Base-by-base conservation (phyloP, 2,329 filamentous ascomycete genomes). In the Aspergillus hortae region DNA sequence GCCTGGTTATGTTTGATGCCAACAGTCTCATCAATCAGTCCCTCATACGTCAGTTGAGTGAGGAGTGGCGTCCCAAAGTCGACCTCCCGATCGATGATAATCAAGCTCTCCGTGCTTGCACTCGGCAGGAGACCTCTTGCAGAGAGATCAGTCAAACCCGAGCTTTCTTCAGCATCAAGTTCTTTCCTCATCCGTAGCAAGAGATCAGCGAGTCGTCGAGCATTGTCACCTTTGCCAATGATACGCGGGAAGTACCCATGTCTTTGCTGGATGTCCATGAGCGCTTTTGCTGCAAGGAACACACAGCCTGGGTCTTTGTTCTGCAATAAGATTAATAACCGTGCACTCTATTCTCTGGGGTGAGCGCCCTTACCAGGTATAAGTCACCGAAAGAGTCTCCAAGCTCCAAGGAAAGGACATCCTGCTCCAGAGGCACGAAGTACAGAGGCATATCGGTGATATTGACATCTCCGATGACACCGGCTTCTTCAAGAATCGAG, bases 21-120 rank as follows among this genome's bases (percentile, higher is more conserved):
- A 66, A 95, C 95, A 14, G 94, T 81, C 68, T 99, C 94, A 65
- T 99, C 95, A 49, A 99, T 87, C 23, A 99, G 78, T 3, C 94
- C 94, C 73, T 99, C 92, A 65, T 99, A 99, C 1, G 94, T 99
- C 56, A 99, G 77, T 68, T 99, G 94, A 0, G 92, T 97, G 49
- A 99, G 85, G 14, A 99, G 80, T 0, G 89, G 87, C 1, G 94
- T 96, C 14, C 92, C 90, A 64, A 94, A 91, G 69, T 99, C 94
- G 50, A 96, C 88, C 67, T 96, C 92, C 46, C 94, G 88, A 70
- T 99, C 94, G 50, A 99, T 91, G 55, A 99, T 88, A 63, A 99
- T 92, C 54, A 96, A 78, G 65, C 88, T 95, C 69, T 99, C 94
- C 44, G 91, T 89, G 6, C 86, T 86, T 10, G 88, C 88, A 69